Evolutionary conservation across 768 basidiomycete genomes (phyloP).

Genomic region (Leccinum truebloodii): DNA sequence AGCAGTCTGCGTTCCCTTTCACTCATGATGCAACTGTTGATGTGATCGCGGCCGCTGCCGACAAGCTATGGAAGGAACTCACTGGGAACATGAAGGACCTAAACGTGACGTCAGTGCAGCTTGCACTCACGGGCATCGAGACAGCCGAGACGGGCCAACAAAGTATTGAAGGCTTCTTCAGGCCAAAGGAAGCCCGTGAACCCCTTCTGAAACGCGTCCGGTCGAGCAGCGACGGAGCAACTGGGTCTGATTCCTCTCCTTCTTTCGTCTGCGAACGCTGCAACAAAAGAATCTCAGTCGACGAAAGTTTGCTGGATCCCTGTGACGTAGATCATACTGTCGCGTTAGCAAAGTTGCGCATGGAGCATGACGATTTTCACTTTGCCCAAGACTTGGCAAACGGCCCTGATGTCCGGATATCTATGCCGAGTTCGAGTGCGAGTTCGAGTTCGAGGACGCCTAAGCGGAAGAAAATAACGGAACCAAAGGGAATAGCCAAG

Average conservation of each 20-base stretch:
- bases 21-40: slow-evolving; percentile 73
- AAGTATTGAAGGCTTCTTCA: slow-evolving; percentile 87
- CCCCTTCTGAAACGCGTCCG: slow-evolving; percentile 41
- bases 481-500: slow-evolving; percentile 46
- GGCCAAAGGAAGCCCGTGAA: slow-evolving; percentile 28
- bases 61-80: slow-evolving; percentile 86
- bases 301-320: slow-evolving; percentile 19
- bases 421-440: slow-evolving; percentile 4
- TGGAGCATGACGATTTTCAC: slow-evolving; percentile 90
- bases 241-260: slow-evolving; percentile 6
- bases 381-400: slow-evolving; percentile 77
- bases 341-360: slow-evolving; percentile 44
- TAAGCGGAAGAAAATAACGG: slow-evolving; percentile 33
- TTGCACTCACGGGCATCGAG: slow-evolving; percentile 81
- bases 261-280: slow-evolving; percentile 65
- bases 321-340: slow-evolving; percentile 30
- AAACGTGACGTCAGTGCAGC: slow-evolving; percentile 69
- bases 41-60: slow-evolving; percentile 69
- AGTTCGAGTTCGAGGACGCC: slow-evolving; percentile 18
- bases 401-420: slow-evolving; percentile 26
- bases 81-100: slow-evolving; percentile 56
- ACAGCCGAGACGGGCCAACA: slow-evolving; percentile 75
- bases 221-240: slow-evolving; percentile 27
- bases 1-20: slow-evolving; percentile 89
- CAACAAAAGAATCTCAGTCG: slow-evolving; percentile 44